phyloP scores from a whole-genome alignment of 352 stramenopile species.

The Phytopythium chamaehyphon region DNA sequence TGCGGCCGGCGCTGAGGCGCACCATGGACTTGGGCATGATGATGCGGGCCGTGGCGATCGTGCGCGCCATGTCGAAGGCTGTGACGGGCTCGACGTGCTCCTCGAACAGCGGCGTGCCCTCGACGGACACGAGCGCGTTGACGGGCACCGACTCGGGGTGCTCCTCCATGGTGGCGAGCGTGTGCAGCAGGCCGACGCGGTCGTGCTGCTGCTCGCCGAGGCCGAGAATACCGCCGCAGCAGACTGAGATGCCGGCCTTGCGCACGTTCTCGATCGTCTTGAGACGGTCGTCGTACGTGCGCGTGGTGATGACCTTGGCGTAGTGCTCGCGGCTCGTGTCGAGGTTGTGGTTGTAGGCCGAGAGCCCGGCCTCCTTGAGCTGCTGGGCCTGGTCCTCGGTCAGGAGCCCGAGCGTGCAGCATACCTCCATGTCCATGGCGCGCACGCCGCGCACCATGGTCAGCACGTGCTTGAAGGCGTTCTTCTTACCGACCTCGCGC shows the following conservation, averaged over 20 bases:
- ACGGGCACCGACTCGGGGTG: constrained; percentile 97
- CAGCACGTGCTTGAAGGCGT: constrained; percentile 97
- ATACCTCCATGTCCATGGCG: constrained; percentile 92
- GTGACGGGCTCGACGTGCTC: constrained; percentile 85
- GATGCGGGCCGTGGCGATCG: constrained; percentile 96
- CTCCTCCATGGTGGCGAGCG: constrained; percentile 93
- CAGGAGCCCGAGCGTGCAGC: constrained; percentile 97
- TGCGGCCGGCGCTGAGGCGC: constrained; percentile 93
- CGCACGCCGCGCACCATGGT: constrained; percentile 95
- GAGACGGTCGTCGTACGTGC: constrained; percentile 96
- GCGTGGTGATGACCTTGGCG: constrained; percentile 94
- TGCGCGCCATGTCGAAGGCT: constrained; percentile 96
- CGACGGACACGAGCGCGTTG: constrained; percentile 95
- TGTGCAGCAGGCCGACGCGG: constrained; percentile 94
- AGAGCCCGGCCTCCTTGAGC: constrained; percentile 97
- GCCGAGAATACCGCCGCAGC: constrained; percentile 96
- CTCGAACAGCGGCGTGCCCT: constrained; percentile 94
- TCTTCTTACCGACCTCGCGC: constrained; percentile 98
- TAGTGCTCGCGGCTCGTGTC: constrained; percentile 98
- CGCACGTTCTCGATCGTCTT: constrained; percentile 96
- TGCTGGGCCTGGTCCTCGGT: constrained; percentile 93
- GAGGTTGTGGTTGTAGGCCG: constrained; percentile 98
- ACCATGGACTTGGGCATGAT: constrained; percentile 98
- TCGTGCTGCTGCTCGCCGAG: constrained; percentile 94
- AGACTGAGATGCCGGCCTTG: constrained; percentile 96